Base-by-base conservation (phyloP, 768 basidiomycete species). In the Lactarius pseudohatsudake region DNA sequence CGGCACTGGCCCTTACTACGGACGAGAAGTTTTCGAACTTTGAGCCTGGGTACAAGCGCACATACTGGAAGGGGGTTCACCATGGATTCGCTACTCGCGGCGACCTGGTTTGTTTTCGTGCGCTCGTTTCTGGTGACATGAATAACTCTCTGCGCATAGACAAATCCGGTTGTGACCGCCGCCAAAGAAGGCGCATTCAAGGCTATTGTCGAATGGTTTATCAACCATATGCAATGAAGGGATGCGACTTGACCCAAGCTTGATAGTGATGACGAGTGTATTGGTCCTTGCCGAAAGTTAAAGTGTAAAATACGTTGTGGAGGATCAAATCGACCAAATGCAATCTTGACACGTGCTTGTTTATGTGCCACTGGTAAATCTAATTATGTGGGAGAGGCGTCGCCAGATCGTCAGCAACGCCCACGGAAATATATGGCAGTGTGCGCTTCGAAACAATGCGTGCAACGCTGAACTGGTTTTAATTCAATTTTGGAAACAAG, bases 51-150 rank as follows among this genome's bases (percentile, higher is more conserved):
- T 81, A 81, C 68, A 72, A 73, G 64, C 67, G 77, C 45, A 75
- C 73, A 64, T 76, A 76, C 61, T 79, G 65, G 16, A 72, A 75
- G 0, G 80, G 82, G 0, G 80, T 79, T 18, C 50, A 67, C 0
- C 84, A 85, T 63, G 83, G 84, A 3, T 85, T 85, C 34, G 61
- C 63, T 15, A 38, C 80, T 4, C 80, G 82, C 8, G 82, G 82
- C 4, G 74, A 76, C 59, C 47, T 70, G 50, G 74, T 75, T 59
- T 55, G 73, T 68, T 20, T 15, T 40, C 11, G 11, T 59, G 16
- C 1, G 5, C 7, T 54, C 41, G 50, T 36, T 16, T 20, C 47
- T 32, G 32, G 20, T 36, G 15, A 40, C 66, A 62, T 63, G 30
- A 55, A 61, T 56, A 45, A 34, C 57, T 64, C 38, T 32, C 36